These are phyloP conservation scores for Aotearoamyces nothofagi DNA, from an alignment of 2,329 filamentous ascomycete species.

Conservation along the genomic window DNA sequence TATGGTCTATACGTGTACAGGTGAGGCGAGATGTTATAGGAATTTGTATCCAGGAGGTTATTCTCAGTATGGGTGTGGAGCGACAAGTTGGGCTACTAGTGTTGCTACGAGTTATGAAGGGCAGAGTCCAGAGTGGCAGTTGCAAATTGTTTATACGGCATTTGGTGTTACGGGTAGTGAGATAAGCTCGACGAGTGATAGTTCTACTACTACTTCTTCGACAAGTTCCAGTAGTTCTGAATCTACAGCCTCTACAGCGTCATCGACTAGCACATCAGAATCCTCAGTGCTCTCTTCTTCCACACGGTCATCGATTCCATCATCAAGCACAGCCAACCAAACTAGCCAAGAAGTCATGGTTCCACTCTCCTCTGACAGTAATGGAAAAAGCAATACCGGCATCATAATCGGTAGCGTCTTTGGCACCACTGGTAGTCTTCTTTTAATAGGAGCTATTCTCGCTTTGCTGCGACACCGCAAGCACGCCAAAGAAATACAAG, in stretches of 20 bases:
- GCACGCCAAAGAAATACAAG: neutral
- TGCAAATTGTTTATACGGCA: neutral
- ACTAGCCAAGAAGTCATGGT: too few relatives aligned
- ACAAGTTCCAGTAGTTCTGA: neutral
- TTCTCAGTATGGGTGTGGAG: slow-evolving; percentile 1
- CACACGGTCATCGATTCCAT: too few relatives aligned
- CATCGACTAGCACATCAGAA: neutral
- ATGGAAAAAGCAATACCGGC: too few relatives aligned
- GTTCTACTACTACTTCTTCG: neutral
- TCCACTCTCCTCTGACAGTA: too few relatives aligned
- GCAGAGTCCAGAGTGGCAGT: neutral
- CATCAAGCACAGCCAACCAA: too few relatives aligned
- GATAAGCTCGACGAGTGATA: neutral
- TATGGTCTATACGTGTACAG: neutral
- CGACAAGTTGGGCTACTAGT: neutral
- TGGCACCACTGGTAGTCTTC: too few relatives aligned
- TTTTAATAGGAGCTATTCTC: too few relatives aligned
- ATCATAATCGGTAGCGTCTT: neutral
- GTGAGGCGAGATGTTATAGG: neutral
- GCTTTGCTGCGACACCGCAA: too few relatives aligned
- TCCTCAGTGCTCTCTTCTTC: neutral
- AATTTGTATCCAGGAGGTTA: slow-evolving; percentile 1
- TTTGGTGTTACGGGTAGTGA: neutral
- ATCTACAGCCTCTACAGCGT: neutral
- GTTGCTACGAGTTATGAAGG: neutral